These are phyloP conservation scores for Candida incommunis DNA, from an alignment of 805 yeast species.

Conservation along the genomic window DNA sequence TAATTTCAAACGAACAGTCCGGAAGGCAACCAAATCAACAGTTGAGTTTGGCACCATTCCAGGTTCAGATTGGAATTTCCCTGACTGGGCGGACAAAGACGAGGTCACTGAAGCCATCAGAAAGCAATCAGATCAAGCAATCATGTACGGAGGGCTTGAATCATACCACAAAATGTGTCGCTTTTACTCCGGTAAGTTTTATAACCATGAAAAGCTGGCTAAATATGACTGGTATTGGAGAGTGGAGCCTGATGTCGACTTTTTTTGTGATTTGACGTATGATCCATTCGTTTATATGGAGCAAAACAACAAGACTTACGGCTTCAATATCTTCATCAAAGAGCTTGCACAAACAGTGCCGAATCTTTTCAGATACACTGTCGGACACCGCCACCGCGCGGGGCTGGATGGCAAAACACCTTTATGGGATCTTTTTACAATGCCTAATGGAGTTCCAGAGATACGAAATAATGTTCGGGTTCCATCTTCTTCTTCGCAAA, in stretches of 20 bases:
- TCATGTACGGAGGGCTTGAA: slow-evolving; percentile 70
- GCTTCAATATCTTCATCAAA: slow-evolving; percentile 65
- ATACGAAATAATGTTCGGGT: not conserved
- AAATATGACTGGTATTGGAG: slow-evolving; percentile 90
- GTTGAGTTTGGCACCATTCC: slow-evolving; percentile 63
- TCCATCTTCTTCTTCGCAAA: not conserved
- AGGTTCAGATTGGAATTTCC: slow-evolving; percentile 56
- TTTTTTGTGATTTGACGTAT: slow-evolving; percentile 80
- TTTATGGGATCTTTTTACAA: slow-evolving; percentile 11
- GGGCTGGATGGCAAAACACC: slow-evolving; percentile 27
- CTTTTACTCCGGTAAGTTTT: slow-evolving; percentile 75
- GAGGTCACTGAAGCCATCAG: slow-evolving; percentile 44
- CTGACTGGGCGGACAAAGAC: slow-evolving; percentile 28
- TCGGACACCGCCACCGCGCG: slow-evolving; percentile 39
- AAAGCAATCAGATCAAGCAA: slow-evolving; percentile 67
- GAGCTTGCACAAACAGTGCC: slow-evolving; percentile 79
- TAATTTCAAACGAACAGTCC: slow-evolving; percentile 43
- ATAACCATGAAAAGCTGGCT: slow-evolving; percentile 58
- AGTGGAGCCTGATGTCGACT: slow-evolving; percentile 85
- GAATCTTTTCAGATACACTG: slow-evolving; percentile 59
- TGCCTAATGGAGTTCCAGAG: slow-evolving; percentile 15
- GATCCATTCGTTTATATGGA: slow-evolving; percentile 85
- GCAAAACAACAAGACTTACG: slow-evolving; percentile 54
- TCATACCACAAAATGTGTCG: slow-evolving; percentile 93
- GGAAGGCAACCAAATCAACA: slow-evolving; percentile 38